Evolutionary conservation across 192 early-diverging fungal genomes (phyloP), one percentile per base, ranked within the genome.

Genomic region (Backusella circina): DNA sequence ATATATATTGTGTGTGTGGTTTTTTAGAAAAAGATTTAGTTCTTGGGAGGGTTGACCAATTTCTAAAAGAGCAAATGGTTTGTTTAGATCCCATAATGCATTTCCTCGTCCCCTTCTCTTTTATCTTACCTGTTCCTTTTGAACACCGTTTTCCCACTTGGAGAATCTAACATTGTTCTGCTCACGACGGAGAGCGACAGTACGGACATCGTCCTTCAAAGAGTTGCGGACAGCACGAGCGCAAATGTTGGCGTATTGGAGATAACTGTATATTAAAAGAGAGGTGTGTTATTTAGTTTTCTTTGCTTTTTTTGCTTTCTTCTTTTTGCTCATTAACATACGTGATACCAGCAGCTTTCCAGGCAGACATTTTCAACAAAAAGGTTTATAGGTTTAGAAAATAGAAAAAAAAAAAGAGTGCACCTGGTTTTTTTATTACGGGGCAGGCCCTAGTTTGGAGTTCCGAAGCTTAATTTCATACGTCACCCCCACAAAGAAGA

Each of bases 161-260:
- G 92, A 82, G 71, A 85, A 86, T 84, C 93, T 94, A 75, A 93
- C 82, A 61, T 85, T 83, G 82, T 92, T 88, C 77, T 93, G 89
- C 74, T 97, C 90, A 69, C 94, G 89, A 81, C 89, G 89, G 81
- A 90, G 69, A 72, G 92, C 93, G 38, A 80, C 76, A 64, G 87
- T 75, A 77, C 89, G 89, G 57, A 85, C 79, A 66, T 95, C 92
- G 30, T 88, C 90, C 89, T 94, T 94, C 77, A 97, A 84, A n/a
- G 91, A 85, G 86, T 91, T 92, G 77, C 95, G 92, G 72, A 95
- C 88, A 72, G 92, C 90, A 57, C 86, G 84, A 72, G 95, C 92
- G 79, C 91, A 88, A 78, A 95, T 88, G 85, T 94, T 91, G 75
- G 89, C 84, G 86, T 93, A 95, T 82, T 94, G 90, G 75, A 97